Conservation (phyloP, 1,284 basidiomycete species). For the Tetrapyrgos nigripes region DNA sequence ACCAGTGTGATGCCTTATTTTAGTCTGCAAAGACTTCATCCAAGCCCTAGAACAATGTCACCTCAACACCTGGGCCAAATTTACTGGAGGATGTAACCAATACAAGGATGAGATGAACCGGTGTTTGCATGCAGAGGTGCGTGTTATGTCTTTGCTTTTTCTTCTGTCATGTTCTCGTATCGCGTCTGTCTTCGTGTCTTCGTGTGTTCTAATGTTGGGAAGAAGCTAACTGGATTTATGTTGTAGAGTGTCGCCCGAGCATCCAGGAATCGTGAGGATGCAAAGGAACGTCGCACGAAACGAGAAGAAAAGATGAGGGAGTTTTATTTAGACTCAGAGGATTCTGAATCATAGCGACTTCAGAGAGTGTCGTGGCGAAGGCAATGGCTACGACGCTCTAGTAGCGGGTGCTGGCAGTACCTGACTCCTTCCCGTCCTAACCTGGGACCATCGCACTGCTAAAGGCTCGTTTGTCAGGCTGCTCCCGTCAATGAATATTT, state of each 20-base stretch:
- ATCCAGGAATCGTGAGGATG: conserved; percentile 68
- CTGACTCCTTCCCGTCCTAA: no score
- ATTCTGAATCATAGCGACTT: neutral
- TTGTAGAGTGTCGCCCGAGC: conserved; percentile 73
- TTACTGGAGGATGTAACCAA: conserved; percentile 76
- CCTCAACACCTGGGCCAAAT: conserved; percentile 60
- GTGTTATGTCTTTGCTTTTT: conserved; percentile 20
- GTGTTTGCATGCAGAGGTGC: conserved; percentile 81
- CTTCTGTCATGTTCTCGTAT: neutral
- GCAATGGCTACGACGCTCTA: no score
- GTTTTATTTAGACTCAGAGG: conserved; percentile 51
- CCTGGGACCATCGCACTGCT: no score
- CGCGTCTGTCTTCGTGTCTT: no score
- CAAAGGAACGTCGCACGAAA: conserved; percentile 65
- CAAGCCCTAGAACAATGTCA: conserved; percentile 76
- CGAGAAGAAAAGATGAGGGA: conserved; percentile 67
- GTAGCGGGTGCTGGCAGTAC: no score
- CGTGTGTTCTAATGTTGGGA: no score
- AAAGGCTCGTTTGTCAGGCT: no score
- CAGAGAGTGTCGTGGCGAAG: no score
- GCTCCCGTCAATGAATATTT: no score
- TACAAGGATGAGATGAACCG: conserved; percentile 74
- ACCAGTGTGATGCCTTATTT: neutral
- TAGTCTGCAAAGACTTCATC: conserved; percentile 78
- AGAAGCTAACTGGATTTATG: no score